A percentile compares a stretch with the other conserved stretches of the same genome.
Evolutionary conservation across 345 rosid genomes (phyloP).

Genomic region (Draba incana): DNA sequence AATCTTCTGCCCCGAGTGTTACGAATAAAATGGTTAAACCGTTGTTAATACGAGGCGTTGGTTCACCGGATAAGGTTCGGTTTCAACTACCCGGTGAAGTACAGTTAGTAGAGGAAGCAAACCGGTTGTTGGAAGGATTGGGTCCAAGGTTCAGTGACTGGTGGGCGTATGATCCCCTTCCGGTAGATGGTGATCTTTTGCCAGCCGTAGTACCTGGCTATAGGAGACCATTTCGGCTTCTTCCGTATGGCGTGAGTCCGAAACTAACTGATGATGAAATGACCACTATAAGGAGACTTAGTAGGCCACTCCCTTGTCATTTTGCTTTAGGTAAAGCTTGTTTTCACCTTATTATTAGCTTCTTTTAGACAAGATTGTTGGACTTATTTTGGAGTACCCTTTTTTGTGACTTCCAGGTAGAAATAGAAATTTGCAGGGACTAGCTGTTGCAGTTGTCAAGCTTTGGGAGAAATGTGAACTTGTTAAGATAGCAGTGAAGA

Average conservation of each 20-base stretch:
- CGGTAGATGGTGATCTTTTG: slow-evolving; percentile 90
- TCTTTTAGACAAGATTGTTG: slow-evolving; percentile 19
- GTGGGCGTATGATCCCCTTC: slow-evolving; percentile 97
- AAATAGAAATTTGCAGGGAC: slow-evolving; percentile 83
- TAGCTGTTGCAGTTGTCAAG: slow-evolving; percentile 81
- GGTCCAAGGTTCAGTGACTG: slow-evolving; percentile 91
- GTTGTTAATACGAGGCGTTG: slow-evolving; percentile 62
- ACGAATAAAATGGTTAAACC: slow-evolving; percentile 42
- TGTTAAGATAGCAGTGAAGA: slow-evolving; percentile 91
- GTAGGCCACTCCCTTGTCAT: slow-evolving; percentile 87
- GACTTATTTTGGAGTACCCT: slow-evolving; percentile 23
- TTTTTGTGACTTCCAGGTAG: slow-evolving; percentile 59
- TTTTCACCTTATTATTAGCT: slow-evolving; percentile 13
- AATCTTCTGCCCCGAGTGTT: slow-evolving; percentile 38
- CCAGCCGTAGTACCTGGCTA: slow-evolving; percentile 79
- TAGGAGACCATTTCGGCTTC: slow-evolving; percentile 90
- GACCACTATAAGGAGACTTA: slow-evolving; percentile 90
- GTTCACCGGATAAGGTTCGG: slow-evolving; percentile 70
- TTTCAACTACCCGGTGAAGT: slow-evolving; percentile 85
- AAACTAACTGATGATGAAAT: slow-evolving; percentile 87
- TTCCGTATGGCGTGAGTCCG: slow-evolving; percentile 83
- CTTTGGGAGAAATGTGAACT: slow-evolving; percentile 98
- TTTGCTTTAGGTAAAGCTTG: slow-evolving; percentile 70
- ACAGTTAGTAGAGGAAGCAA: slow-evolving; percentile 74
- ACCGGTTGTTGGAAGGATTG: slow-evolving; percentile 75